Evolutionary conservation across 2,329 filamentous ascomycete species (phyloP), one percentile per base, ranked within the genome.

Genomic region (Penicillium frequentans): DNA sequence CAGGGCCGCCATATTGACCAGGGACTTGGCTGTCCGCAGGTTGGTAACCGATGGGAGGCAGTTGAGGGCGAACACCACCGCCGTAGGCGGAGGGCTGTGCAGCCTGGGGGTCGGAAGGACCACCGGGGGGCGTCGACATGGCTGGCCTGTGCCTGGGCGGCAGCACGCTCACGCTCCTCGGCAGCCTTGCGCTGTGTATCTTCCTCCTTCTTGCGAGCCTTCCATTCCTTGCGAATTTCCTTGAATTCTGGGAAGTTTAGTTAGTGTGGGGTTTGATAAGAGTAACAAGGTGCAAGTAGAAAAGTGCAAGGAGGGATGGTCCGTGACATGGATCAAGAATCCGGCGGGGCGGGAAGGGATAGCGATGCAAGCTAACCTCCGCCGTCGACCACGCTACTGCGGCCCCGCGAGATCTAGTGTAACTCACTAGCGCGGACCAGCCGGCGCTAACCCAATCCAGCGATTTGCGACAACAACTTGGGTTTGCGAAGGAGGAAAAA

Each of bases 191-290:
- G 90, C 67, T 86, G 84, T 51, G 88, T 88, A 64, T 98, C 93
- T 68, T 98, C 93, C 75, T 98, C 95, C 90, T 99, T 99, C 86
- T 98, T 98, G 70, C 95, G 91, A 39, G 91, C 90, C 81, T 98
- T 99, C 95, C 95, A 99, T 72, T 98, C 93, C 73, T 98, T 98
- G 62, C 95, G 90, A 59, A 98, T 97, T 72, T 99, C 95, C 75
- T 99, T 99, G 80, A 99, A 98, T 76, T 98, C 95, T 98, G 71
- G 11, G 60, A 62, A 60, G 61, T 61, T 66, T 49, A 69, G 68
- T 49, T 48, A 48, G 35, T 26, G 55, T 52, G 8, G 16, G 16
- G n/a, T 9, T 33, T 21, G 10, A 26, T 23, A 13, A 48, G 13
- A 29, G 26, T 16, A 48, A 42, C 26, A 31, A 57, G 11, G 11